Conservation (phyloP, 495 filamentous ascomycete genomes). For the Penicillium samsonianum region DNA sequence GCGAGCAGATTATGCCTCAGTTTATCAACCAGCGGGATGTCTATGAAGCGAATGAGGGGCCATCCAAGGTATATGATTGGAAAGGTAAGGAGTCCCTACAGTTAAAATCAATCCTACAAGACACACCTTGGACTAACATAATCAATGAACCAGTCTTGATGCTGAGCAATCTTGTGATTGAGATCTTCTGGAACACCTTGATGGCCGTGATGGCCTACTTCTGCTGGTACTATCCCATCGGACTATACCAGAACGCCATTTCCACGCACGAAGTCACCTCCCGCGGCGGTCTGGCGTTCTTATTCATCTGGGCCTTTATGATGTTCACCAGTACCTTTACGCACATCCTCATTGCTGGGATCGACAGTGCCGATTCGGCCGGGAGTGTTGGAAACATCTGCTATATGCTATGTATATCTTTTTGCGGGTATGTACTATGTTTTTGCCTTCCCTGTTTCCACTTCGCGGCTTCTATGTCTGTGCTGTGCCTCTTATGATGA, state of each 20-base stretch:
- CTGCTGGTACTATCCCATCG: slow-evolving; percentile 62
- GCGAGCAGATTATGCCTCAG: slow-evolving; percentile 69
- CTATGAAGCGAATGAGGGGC: slow-evolving; percentile 64
- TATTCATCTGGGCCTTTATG: slow-evolving; percentile 50
- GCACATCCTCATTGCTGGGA: slow-evolving; percentile 54
- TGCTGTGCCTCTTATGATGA: neutral
- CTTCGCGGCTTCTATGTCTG: neutral
- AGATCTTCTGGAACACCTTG: slow-evolving; percentile 15
- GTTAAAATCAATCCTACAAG: too few relatives aligned
- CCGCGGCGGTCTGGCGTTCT: slow-evolving; percentile 51
- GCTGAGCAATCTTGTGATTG: slow-evolving; percentile 15
- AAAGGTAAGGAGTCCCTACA: slow-evolving; percentile 12
- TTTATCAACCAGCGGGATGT: slow-evolving; percentile 62
- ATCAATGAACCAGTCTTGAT: slow-evolving; percentile 49
- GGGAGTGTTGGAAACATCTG: neutral
- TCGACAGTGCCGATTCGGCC: slow-evolving; percentile 46
- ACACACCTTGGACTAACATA: neutral
- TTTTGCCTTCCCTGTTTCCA: neutral
- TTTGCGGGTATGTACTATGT: neutral
- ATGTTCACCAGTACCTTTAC: slow-evolving; percentile 54
- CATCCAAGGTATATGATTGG: slow-evolving; percentile 67
- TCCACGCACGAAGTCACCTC: slow-evolving; percentile 38
- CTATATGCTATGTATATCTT: neutral
- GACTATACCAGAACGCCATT: slow-evolving; percentile 50
- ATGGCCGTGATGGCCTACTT: slow-evolving; percentile 58